Base-by-base conservation (phyloP, 345 rosid genomes). In the Carallia brachiata region DNA sequence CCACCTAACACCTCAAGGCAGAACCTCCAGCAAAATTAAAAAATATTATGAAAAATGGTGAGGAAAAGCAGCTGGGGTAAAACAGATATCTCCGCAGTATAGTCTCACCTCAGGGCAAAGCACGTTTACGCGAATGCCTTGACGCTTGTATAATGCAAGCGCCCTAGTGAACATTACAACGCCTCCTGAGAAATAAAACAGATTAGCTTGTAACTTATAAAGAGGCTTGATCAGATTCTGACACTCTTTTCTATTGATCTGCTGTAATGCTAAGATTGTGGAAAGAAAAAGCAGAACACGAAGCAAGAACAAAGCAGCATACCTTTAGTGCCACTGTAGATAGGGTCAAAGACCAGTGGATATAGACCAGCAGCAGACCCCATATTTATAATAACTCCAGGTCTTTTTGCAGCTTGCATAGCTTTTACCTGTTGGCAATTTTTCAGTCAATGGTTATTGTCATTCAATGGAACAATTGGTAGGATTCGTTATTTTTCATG, bases 71-170 rank as follows among this genome's bases (percentile, higher is more conserved):
- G 15, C 13, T 36, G 15, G n/a, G 32, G 52, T n/a, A 15, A 30
- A 23, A 19, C 37, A 36, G 1, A 52, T 32, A 44, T 59, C 40
- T 69, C 16, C 15, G 28, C 4, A 8, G 17, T 18, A 39, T 39
- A 27, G 17, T n/a, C 76, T 76, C 71, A 90, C 98, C 96, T 93
- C 98, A n/a, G 98, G 99, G 83, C 99, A 94, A 80, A 94, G 96
- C 63, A 85, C 99, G 76, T 94, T 94, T 75, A 91, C 60, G 36
- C 99, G 93, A 62, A 94, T 91, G 69, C 97, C 99, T 74, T 69
- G 75, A 52, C 82, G 90, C 78, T 73, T 82, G 65, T 70, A 79
- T 48, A 78, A 79, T 18, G 65, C 81, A 65, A 94, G 83, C 65
- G 99, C 84, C 82, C 99, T 88, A 37, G 99, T 87, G 81, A 94